These are phyloP conservation scores for Tagetes patula DNA, from an alignment of 129 eudicot genomes.

Conservation along the genomic window DNA sequence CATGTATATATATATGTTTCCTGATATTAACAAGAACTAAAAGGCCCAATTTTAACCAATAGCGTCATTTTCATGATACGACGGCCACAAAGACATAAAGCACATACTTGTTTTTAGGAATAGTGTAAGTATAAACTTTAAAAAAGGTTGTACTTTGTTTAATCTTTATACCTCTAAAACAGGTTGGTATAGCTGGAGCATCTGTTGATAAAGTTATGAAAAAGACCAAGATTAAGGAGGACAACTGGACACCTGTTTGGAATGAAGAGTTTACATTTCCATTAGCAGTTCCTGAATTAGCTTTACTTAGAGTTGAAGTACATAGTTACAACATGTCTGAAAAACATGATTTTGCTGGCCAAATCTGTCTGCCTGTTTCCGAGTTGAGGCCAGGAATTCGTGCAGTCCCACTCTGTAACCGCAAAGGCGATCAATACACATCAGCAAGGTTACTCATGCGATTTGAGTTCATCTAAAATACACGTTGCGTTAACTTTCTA, in stretches of 20 bases:
- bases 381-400: conserved; percentile 72
- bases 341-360: conserved; percentile 83
- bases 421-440: conserved; percentile 56
- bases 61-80: not conserved
- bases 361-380: conserved; percentile 73
- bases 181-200: conserved; percentile 84
- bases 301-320: conserved; percentile 75
- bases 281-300: conserved; percentile 74
- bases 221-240: conserved; percentile 57
- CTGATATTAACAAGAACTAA: not conserved
- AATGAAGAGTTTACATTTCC: conserved; percentile 77
- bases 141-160: conserved; percentile 7
- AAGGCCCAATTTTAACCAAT: not conserved
- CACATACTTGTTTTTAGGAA: not conserved
- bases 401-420: conserved; percentile 62
- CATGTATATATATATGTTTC: not conserved
- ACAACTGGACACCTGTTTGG: conserved; percentile 79
- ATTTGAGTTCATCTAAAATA: conserved; percentile 49
- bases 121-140: not conserved
- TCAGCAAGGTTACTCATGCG: conserved; percentile 76
- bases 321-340: conserved; percentile 60
- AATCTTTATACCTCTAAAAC: conserved; percentile 15
- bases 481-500: not conserved
- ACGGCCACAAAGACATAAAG: not conserved
- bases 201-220: conserved; percentile 61